These are phyloP conservation scores for Jatropha curcas DNA, from an alignment of 345 rosid genomes.

Conservation along the genomic window DNA sequence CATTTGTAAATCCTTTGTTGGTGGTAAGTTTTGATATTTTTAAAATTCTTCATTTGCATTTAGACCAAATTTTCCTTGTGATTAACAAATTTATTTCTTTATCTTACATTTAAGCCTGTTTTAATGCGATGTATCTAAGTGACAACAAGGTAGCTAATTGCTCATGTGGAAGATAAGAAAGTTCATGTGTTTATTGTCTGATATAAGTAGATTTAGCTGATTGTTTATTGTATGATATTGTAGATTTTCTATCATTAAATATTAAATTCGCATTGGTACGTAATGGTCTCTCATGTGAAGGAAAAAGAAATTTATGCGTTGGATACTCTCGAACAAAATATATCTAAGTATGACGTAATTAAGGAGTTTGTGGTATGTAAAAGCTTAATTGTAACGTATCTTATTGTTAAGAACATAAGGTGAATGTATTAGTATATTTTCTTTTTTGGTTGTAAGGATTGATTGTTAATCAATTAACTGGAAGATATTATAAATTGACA, in stretches of 20 bases:
- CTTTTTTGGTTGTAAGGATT: not conserved
- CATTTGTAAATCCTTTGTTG: not conserved
- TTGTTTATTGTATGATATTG: constrained; percentile 1
- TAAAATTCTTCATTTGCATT: not conserved
- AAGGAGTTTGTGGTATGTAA: not conserved
- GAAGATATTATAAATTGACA: not conserved
- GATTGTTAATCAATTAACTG: not conserved
- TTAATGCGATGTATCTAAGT: not conserved
- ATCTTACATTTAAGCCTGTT: not conserved
- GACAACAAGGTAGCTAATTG: not conserved
- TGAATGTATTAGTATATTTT: not conserved
- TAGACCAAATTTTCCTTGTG: not conserved
- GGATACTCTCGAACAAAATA: not conserved
- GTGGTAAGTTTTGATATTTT: constrained; percentile 1
- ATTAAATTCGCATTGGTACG: too few species aligned
- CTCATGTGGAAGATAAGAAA: not conserved
- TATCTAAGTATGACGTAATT: not conserved
- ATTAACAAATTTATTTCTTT: not conserved
- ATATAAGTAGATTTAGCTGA: too few species aligned
- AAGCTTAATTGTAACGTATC: not conserved
- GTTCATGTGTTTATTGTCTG: too few species aligned
- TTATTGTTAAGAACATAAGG: not conserved
- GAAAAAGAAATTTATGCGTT: too few species aligned
- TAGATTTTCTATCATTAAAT: too few species aligned
- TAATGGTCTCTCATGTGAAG: too few species aligned